Conservation (phyloP, 2,329 filamentous ascomycete species). For the Talaromyces atroroseus region DNA sequence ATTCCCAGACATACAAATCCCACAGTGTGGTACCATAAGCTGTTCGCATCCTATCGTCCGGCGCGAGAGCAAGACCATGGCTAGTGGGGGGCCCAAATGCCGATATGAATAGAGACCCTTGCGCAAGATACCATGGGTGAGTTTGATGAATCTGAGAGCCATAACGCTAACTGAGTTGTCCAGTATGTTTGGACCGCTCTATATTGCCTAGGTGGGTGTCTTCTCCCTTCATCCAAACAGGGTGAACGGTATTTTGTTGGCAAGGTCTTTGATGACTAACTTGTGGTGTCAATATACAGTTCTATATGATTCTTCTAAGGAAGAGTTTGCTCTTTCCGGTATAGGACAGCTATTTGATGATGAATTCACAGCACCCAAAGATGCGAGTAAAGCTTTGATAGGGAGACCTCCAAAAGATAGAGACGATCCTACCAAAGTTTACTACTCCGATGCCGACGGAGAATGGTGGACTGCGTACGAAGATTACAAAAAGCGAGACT, state of each 20-base stretch:
- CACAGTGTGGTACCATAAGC: too few species aligned
- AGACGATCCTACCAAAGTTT: not conserved
- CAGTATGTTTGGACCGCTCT: not conserved
- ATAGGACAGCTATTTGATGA: not conserved
- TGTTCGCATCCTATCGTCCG: too few species aligned
- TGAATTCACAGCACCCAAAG: slow-evolving; percentile 1
- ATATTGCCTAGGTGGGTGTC: slow-evolving; percentile 1
- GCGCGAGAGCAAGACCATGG: too few species aligned
- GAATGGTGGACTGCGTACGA: not conserved
- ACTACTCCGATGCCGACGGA: not conserved
- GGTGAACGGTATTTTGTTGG: not conserved
- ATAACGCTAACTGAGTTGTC: too few species aligned
- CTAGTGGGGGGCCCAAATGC: too few species aligned
- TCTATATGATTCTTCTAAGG: slow-evolving; percentile 1
- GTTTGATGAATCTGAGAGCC: too few species aligned
- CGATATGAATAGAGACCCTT: too few species aligned
- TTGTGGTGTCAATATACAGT: not conserved
- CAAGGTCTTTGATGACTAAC: not conserved
- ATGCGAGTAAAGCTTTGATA: not conserved
- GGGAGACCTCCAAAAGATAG: not conserved
- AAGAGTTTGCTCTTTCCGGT: slow-evolving; percentile 2
- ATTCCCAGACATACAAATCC: too few species aligned
- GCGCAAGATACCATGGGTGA: too few species aligned
- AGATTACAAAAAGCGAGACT: not conserved
- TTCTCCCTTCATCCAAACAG: not conserved